Evolutionary conservation across 495 filamentous ascomycete species (phyloP).

Genomic region (Pyronema domesticum): DNA sequence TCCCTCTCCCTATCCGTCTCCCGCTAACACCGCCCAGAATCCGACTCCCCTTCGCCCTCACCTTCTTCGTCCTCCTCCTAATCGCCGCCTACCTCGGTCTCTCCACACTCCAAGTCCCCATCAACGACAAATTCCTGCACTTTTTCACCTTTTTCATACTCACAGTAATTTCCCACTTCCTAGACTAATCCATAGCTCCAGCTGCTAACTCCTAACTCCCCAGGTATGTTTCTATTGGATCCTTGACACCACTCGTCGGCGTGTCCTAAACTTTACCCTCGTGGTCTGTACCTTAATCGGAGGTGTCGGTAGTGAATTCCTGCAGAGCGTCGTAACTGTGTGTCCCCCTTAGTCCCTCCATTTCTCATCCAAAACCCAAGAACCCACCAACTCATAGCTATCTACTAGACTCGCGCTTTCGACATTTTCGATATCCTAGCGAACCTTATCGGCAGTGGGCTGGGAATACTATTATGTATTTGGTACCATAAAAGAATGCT

Average conservation of each 20-base stretch:
- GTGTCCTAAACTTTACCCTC: slow-evolving; percentile 70
- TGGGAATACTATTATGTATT: slow-evolving; percentile 52
- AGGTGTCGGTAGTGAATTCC: slow-evolving; percentile 67
- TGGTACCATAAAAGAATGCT: slow-evolving; percentile 96
- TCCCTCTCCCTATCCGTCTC: background rate
- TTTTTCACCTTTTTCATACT: slow-evolving; percentile 76
- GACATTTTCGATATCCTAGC: slow-evolving; percentile 73
- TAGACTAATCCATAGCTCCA: background rate
- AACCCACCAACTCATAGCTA: background rate
- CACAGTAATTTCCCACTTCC: slow-evolving; percentile 30
- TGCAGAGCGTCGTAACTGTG: slow-evolving; percentile 41
- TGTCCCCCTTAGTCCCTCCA: background rate
- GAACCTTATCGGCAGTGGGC: slow-evolving; percentile 64
- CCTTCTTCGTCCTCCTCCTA: slow-evolving; percentile 60
- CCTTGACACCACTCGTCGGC: slow-evolving; percentile 70
- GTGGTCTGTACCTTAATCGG: slow-evolving; percentile 31
- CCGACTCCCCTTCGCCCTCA: slow-evolving; percentile 55
- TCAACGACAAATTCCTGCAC: slow-evolving; percentile 85
- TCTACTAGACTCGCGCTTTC: slow-evolving; percentile 39
- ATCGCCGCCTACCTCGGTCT: slow-evolving; percentile 65
- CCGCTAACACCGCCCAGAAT: slow-evolving; percentile 29
- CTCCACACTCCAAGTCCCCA: slow-evolving; percentile 37
- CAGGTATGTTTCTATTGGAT: slow-evolving; percentile 85
- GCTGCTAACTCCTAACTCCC: background rate
- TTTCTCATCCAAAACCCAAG: background rate